Evolutionary conservation across 345 rosid genomes (phyloP).

Genomic region (Balakata baccata): DNA sequence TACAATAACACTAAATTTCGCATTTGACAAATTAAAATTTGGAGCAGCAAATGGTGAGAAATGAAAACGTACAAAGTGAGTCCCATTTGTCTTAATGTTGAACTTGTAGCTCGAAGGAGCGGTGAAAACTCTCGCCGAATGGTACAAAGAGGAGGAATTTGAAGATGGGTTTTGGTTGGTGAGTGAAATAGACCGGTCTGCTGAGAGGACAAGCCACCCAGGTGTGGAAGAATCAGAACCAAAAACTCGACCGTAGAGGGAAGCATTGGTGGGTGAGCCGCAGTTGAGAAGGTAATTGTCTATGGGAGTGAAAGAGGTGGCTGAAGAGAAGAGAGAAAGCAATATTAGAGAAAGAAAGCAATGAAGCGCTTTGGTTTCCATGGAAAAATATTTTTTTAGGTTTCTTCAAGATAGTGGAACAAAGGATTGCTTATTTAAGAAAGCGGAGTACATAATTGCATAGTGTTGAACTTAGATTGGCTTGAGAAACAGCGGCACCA

Average conservation of each 20-base stretch:
- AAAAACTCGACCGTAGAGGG: slow-evolving; percentile 60
- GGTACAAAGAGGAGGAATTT: slow-evolving; percentile 50
- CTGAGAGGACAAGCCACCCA: slow-evolving; percentile 36
- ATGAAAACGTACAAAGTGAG: slow-evolving; percentile 88
- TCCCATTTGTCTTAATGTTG: slow-evolving; percentile 41
- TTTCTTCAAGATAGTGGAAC: neutral
- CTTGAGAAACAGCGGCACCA: neutral
- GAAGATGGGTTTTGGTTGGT: slow-evolving; percentile 52
- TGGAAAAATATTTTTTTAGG: slow-evolving; percentile 15
- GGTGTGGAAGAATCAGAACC: slow-evolving; percentile 48
- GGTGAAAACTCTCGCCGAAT: slow-evolving; percentile 64
- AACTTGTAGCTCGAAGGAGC: slow-evolving; percentile 44
- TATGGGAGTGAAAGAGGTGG: slow-evolving; percentile 53
- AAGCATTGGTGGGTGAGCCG: slow-evolving; percentile 54
- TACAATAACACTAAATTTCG: slow-evolving; percentile 52
- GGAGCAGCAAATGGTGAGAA: slow-evolving; percentile 71
- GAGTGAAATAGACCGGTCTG: slow-evolving; percentile 47
- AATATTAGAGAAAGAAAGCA: slow-evolving; percentile 29
- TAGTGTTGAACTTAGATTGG: neutral
- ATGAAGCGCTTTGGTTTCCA: slow-evolving; percentile 30
- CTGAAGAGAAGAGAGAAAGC: slow-evolving; percentile 21
- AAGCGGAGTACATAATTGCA: neutral
- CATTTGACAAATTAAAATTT: slow-evolving; percentile 42
- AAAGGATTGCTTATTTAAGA: slow-evolving; percentile 1
- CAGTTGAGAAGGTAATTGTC: slow-evolving; percentile 80